Base-by-base conservation (phyloP, 805 yeast species). In the Candida tallmaniae region DNA sequence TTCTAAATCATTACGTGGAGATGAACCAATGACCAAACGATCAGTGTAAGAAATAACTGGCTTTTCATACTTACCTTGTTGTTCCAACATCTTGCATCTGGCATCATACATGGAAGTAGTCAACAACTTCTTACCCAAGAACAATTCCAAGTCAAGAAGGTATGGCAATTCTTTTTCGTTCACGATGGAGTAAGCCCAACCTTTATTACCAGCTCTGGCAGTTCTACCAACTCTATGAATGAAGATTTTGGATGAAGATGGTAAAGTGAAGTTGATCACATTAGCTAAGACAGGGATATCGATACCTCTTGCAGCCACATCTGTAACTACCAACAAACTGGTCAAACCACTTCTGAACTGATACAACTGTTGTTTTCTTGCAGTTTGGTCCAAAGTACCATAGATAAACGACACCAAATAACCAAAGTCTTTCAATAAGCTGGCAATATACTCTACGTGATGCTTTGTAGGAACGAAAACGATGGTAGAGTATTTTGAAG, bases 141-240 rank as follows among this genome's bases (percentile, higher is more conserved):
- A 90, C 29, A 93, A 58, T 55, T 93, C 97, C 48, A 93, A 68
- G 58, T 93, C 99, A 32, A 90, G 68, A 34, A 93, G 60, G 49
- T 90, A 93, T 8, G 98, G 96, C 38, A 90, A 61, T 56, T 93
- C 99, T 36, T 76, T 70, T 44, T 88, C 95, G 38, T 79, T 72
- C 6, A 89, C 82, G 40, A 93, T 76, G 3, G 96, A 82, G 56
- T 85, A 93, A 0, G 98, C 99, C 95, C 97, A 88, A 54, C 99
- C 99, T 48, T 74, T 78, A 56, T 87, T 83, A 56, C 99, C 99
- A 6, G 98, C 98, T 73, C 99, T 83, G 8, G 98, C 99, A 29
- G 99, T 93, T 73, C 99, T 81, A 59, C 99, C 99, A 30, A 93
- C 97, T 64, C 99, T 79, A 62, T 93, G 99, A 36, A 93, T 76